Percentiles rank a stretch among this genome's conserved stretches.
Evolutionary conservation across 805 yeast genomes (phyloP).

Genomic region (Brettanomyces nanus): DNA sequence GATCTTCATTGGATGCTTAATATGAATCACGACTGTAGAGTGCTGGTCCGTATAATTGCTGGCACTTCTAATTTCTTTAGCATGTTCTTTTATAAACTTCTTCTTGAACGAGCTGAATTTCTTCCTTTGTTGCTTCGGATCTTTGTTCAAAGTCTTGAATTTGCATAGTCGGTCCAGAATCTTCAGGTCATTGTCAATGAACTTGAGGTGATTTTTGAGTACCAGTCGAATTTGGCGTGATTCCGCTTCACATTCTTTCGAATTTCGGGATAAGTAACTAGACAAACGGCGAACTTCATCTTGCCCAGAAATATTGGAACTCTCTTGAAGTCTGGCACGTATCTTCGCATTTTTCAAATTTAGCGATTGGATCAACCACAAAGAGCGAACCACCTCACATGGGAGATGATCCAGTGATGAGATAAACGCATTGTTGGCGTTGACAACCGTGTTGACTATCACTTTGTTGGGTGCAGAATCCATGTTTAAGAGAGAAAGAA

Average conservation of each 20-base stretch:
- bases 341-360: slow-evolving; percentile 13
- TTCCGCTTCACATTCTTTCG: slow-evolving; percentile 21
- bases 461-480: slow-evolving; percentile 2
- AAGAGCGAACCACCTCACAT: slow-evolving; percentile 29
- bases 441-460: slow-evolving; percentile 21
- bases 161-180: slow-evolving; percentile 16
- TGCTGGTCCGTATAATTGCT: neutral
- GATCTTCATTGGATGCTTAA: neutral
- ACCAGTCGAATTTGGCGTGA: slow-evolving; percentile 15
- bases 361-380: slow-evolving; percentile 29
- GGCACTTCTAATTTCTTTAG: neutral
- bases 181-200: slow-evolving; percentile 18
- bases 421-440: slow-evolving; percentile 27
- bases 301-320: slow-evolving; percentile 1
- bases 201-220: slow-evolving; percentile 16
- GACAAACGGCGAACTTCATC: slow-evolving; percentile 4
- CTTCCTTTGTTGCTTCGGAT: slow-evolving; percentile 10
- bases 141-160: slow-evolving; percentile 5
- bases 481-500: no score
- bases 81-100: slow-evolving; percentile 8
- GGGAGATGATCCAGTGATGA: slow-evolving; percentile 32
- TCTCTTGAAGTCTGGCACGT: slow-evolving; percentile 1
- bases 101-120: slow-evolving; percentile 17
- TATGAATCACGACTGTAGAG: neutral
- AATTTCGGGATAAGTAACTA: slow-evolving; percentile 11